Base-by-base conservation (phyloP, 2,329 filamentous ascomycete genomes). In the Trichoderma hamatum region DNA sequence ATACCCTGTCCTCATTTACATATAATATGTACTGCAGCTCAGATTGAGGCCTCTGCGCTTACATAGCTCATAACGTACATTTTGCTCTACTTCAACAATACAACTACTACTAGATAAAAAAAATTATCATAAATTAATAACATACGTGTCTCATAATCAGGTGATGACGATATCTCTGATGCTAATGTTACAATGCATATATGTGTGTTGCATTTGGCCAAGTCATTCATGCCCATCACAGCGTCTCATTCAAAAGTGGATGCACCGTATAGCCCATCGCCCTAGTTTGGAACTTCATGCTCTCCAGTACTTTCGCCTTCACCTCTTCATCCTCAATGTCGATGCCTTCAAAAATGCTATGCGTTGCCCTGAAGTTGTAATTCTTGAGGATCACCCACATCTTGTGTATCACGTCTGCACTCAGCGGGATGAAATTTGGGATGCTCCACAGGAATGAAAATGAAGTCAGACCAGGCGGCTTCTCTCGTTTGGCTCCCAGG, bases 381-480 rank as follows among this genome's bases (percentile, higher is more conserved):
- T 82, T 78, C 75, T 85, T 85, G 64, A 95, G 75, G 0, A 88
- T 82, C n/a, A 80, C 78, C 92, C 92, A 96, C 80, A 96, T 94
- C 34, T 82, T 80, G 69, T 84, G 79, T 56, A 95, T 84, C 72
- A 89, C 88, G 0, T 84, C 81, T 0, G 90, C 88, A 1, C 85
- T 80, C 32, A 96, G 82, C 0, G 92, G 92, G 21, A 95, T 93
- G 86, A 84, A 83, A 76, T 93, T 92, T 1, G 90, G 90, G 71
- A 91, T 89, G 64, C 89, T 90, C 90, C 91, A 94, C 85, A 93
- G 90, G 79, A 94, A 94, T 0, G 87, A 81, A 75, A 87, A 94
- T 16, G 80, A 83, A 73, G 84, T 88, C 72, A 85, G 76, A 0
- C 82, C 83, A 3, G 71, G 64, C 0, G 85, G 85, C 56, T 80